Evolutionary conservation across 1,284 basidiomycete genomes (phyloP), one percentile per base, ranked within the genome.

Genomic region (Leccinum pachyderme): DNA sequence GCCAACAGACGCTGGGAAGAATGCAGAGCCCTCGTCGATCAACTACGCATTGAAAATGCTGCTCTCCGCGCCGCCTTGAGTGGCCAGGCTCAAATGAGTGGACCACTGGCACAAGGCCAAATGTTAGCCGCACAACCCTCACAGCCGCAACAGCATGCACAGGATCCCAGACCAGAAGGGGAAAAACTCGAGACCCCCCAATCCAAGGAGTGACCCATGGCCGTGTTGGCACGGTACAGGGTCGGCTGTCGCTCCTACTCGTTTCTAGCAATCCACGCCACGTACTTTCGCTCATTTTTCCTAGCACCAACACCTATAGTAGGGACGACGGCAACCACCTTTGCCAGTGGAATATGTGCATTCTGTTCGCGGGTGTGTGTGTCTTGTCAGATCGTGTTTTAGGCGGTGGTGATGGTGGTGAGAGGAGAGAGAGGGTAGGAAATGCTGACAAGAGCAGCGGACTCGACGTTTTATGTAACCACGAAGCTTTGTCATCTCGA

Each of bases 1-100:
- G 89, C 90, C 9, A 91, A 91, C 66, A 78, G 89, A 11, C 83
- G 90, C 25, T 91, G 89, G 89, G 90, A 92, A 64, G 89, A 92
- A 62, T 91, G 89, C 62, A 83, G 90, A 27, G 82, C 84, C 7
- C 78, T 91, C 53, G 87, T 91, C 32, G 90, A 92, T 68, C 87
- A 89, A 67, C 79, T 92, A 12, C 82, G 90, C 46, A 82, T 89
- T 52, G 89, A 92, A 71, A 92, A 91, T 58, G 81, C 87, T 7
- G 83, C 86, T 4, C 71, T 83, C 2, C 73, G 81, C 11, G 74
- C 77, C 1, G 77, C 80, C 13, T 72, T 81, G 35, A 72, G 66
- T 46, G 64, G 64, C 1, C 76, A 78, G 39, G 64, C 73, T 3
- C 77, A 78, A 61, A 63, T 75, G 44, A n/a, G 56, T 46, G 62